A percentile compares a stretch with the other conserved stretches of the same genome.
Conservation (phyloP, 2,329 filamentous ascomycete genomes). For the Westerdykella sp. region DNA sequence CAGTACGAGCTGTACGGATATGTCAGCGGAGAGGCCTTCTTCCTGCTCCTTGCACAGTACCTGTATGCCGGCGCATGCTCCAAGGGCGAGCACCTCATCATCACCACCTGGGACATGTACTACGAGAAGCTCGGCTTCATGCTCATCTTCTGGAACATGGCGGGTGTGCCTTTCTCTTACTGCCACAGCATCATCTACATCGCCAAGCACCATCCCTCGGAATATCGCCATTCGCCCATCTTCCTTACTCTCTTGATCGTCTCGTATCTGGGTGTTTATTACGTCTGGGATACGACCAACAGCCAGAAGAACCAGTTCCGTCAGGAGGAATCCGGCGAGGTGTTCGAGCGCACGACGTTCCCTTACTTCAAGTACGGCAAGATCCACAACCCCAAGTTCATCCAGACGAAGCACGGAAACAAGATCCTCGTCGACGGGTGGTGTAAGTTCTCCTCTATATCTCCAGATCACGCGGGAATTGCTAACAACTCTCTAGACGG, state of each 20-base stretch:
- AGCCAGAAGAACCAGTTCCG: slow-evolving; percentile 93
- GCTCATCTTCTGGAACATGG: slow-evolving; percentile 96
- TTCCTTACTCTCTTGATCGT: slow-evolving; percentile 59
- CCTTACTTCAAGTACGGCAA: slow-evolving; percentile 87
- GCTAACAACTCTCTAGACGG: slow-evolving; percentile 45
- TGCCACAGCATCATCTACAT: slow-evolving; percentile 91
- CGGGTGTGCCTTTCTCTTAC: slow-evolving; percentile 83
- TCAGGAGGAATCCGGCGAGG: slow-evolving; percentile 66
- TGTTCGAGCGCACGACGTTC: slow-evolving; percentile 67
- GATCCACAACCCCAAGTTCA: slow-evolving; percentile 71
- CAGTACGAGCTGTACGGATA: slow-evolving; percentile 84
- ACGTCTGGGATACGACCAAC: slow-evolving; percentile 88
- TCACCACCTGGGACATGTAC: slow-evolving; percentile 92
- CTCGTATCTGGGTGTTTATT: slow-evolving; percentile 78
- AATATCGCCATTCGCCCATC: slow-evolving; percentile 69
- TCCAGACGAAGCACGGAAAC: slow-evolving; percentile 66
- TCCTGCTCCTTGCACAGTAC: slow-evolving; percentile 83
- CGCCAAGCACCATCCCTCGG: slow-evolving; percentile 71
- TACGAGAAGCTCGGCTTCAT: slow-evolving; percentile 97
- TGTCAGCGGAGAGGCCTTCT: slow-evolving; percentile 75
- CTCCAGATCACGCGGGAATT: background rate
- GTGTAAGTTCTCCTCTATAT: slow-evolving; percentile 40
- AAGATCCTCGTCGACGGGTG: slow-evolving; percentile 79
- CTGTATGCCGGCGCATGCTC: slow-evolving; percentile 88
- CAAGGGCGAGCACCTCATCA: slow-evolving; percentile 87